Evolutionary conservation across 345 rosid species (phyloP), one percentile per base, ranked within the genome.

Genomic region (Turritis glabra): DNA sequence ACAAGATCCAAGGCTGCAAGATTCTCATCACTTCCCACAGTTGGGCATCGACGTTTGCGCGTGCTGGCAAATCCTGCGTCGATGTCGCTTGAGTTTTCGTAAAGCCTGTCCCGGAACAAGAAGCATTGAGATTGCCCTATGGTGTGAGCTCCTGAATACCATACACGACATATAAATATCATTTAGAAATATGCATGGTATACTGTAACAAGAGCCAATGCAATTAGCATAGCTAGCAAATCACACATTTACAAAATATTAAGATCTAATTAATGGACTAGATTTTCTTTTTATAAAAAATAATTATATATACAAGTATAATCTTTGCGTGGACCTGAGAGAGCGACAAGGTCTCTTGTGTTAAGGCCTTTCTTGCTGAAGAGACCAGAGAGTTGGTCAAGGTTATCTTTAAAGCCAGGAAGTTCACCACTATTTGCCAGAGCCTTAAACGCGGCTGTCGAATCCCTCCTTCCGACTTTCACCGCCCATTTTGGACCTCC

Each of bases 401-500:
- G 78, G 44, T 9, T 26, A 11, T 15, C 78, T 14, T 22, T 22
- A 33, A 72, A 67, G 7, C 74, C 47, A 7, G 75, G 80, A 8
- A 80, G 75, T 0, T 80, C 58, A 3, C 78, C 62, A 2, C 41
- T 11, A 22, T 70, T 25, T 18, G 78, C 83, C 5, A 76, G 58
- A 63, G 21, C 27, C 32, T 23, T 9, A 59, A 68, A 72, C 2
- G 84, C 88, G 3, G 54, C 53, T 12, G 43, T 26, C 1, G 86
- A 75, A 25, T 85, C 88, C 47, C 83, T 79, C 67, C 86, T 76
- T 58, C 88, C 88, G 1, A 85, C 40, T 17, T 57, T 77, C 23
- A 67, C 84, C 7, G n/a, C 58, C 84, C 82, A 85, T 5, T 63
- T 69, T 5, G 88, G 88, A n/a, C 88, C 88, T 18, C 88, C 86